phyloP scores from a whole-genome alignment of 2,329 filamentous ascomycete species.

The Sporothrix globosa region DNA sequence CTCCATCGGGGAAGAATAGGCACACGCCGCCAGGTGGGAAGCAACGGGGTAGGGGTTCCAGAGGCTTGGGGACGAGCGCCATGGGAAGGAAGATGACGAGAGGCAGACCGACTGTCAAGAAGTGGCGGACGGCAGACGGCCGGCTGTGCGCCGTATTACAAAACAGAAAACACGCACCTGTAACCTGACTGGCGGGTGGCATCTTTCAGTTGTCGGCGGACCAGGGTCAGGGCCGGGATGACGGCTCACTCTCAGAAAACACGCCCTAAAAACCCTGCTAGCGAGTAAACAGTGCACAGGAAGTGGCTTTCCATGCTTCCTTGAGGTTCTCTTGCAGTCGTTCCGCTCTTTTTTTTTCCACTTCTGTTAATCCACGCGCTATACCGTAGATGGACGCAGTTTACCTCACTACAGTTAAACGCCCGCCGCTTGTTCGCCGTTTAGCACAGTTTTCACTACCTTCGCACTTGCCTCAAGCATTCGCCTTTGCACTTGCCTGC shows the following conservation, averaged over 20 bases:
- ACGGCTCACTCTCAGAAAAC: neutral
- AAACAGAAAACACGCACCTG: neutral
- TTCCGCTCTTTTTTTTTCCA: neutral
- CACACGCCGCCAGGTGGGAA: constrained; percentile 12
- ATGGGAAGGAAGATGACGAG: neutral
- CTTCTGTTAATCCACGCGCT: neutral
- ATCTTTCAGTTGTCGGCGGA: neutral
- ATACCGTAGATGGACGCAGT: neutral
- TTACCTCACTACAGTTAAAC: neutral
- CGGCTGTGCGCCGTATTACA: constrained; percentile 7
- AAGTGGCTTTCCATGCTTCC: neutral
- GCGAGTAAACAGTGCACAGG: constrained; percentile 8
- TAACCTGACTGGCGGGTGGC: neutral
- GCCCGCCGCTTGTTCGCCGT: constrained; percentile 19
- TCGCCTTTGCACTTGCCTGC: constrained; percentile 13
- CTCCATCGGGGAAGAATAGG: constrained; percentile 11
- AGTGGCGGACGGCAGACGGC: neutral
- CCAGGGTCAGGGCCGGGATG: constrained; percentile 7
- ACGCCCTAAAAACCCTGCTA: constrained; percentile 18
- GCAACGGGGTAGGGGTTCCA: constrained; percentile 16
- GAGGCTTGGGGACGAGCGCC: neutral
- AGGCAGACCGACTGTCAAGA: neutral
- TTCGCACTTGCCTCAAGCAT: neutral
- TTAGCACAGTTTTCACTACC: neutral
- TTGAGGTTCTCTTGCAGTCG: neutral